phyloP scores from a whole-genome alignment of 495 filamentous ascomycete species.

The Penicillium canescens region DNA sequence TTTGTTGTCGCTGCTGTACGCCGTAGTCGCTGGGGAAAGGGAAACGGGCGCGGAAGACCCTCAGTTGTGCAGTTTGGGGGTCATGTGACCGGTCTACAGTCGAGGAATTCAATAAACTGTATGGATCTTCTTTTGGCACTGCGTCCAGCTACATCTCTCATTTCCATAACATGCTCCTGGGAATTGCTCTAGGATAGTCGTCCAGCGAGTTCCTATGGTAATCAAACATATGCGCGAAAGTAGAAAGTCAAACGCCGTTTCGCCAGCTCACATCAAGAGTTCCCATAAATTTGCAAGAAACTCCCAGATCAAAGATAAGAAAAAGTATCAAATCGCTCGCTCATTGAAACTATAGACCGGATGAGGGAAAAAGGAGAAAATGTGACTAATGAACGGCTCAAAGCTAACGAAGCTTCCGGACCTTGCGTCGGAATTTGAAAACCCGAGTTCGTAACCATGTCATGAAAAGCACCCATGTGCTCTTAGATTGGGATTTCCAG shows the following conservation, averaged over 20 bases:
- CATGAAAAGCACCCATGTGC: constrained; percentile 48
- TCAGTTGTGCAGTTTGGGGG: constrained; percentile 23
- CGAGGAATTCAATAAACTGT: background rate
- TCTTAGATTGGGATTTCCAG: constrained; percentile 43
- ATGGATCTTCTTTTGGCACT: background rate
- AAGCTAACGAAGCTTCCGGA: constrained; percentile 31
- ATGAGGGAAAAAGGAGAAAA: background rate
- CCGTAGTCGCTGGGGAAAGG: constrained; percentile 30
- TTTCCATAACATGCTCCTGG: constrained; percentile 3
- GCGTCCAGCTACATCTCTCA: constrained; percentile 4
- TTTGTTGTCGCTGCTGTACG: constrained; percentile 42
- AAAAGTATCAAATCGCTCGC: constrained; percentile 11
- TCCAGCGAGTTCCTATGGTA: constrained; percentile 5
- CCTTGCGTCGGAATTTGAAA: constrained; percentile 44
- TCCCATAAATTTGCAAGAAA: constrained; percentile 8
- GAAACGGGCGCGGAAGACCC: constrained; percentile 9
- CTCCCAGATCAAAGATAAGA: constrained; percentile 2
- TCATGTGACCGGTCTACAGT: constrained; percentile 18
- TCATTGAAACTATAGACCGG: constrained; percentile 8
- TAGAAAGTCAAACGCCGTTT: constrained; percentile 8
- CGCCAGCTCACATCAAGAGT: constrained; percentile 1
- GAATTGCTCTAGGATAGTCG: constrained; percentile 2
- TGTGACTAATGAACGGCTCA: constrained; percentile 1
- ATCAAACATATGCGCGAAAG: constrained; percentile 1
- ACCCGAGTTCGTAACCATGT: constrained; percentile 49